Evolutionary conservation across 495 filamentous ascomycete species (phyloP), one percentile per base, ranked within the genome.

Genomic region (Penicillium cataractarum): DNA sequence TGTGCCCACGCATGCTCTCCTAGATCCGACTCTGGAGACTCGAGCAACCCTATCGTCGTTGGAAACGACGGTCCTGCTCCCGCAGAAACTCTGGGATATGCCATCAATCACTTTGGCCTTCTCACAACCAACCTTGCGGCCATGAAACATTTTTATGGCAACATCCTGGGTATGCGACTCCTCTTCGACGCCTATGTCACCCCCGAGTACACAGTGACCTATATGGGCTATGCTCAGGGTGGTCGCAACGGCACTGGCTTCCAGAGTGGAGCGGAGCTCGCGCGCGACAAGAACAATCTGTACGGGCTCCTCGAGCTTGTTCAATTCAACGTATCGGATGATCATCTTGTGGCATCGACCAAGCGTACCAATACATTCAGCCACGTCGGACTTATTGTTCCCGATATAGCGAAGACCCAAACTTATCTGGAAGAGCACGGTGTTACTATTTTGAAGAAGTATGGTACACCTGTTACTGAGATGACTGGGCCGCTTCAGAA

Each of bases 181-280:
- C 62, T 76, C 48, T 78, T 75, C 67, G 72, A 71, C 22, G 62
- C 66, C 31, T 44, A 69, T 22, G 42, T 65, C 1, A 65, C 68
- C 27, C 61, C 64, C 19, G 50, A 69, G 24, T 71, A 62, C 58
- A 66, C 64, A 17, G 62, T 75, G 53, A 67, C 64, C 50, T 78
- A 76, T 58, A 50, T 76, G 62, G 68, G 60, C 6, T 66, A 72
- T 57, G 50, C 66, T n/a, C 65, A 69, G 44, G 75, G 72, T 35
- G 74, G 74, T 12, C 67, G 64, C 42, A 76, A 75, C 59, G 75
- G 75, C 6, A 74, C 71, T 4, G 74, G 71, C 13, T 76, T 67
- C 40, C 40, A 46, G 21, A 46, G 19, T 4, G 40, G 40, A 1
- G 19, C 40, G 6, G 40, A 46, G 21, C n/a, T 46, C 3, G 7